Evolutionary conservation across 139 green algal species (phyloP), one percentile per base, ranked within the genome.

Genomic region (Dunaliella sp.): DNA sequence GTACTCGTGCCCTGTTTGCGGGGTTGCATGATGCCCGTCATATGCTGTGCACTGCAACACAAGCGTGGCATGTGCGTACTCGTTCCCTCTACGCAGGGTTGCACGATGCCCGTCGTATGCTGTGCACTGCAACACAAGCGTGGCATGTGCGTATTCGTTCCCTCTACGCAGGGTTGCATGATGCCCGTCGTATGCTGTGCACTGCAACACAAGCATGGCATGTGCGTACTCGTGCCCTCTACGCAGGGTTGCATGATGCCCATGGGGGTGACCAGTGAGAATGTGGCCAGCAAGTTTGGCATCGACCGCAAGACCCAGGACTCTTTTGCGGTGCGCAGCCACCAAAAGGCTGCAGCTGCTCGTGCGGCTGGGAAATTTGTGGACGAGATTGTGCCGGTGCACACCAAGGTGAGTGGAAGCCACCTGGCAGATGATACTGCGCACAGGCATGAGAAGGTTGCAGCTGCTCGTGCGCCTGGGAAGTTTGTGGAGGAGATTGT

Each of bases 141-240:
- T n/a, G n/a, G n/a, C n/a, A 75, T n/a, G 58, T 75, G 58, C 58
- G 58, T 21, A 36, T 30, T 31, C 28, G 22, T 80, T 3, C 85
- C 86, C 37, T 77, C 89, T 36, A 3, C 48, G 34, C 88, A 95
- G 83, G 92, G 94, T n/a, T 99, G 97, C 93, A 90, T 99, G 79
- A 89, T 99, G 83, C 97, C 97, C 36, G 99, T 99, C 97, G 97
- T n/a, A n/a, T n/a, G n/a, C n/a, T n/a, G n/a, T n/a, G n/a, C n/a
- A n/a, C n/a, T n/a, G n/a, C n/a, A n/a, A n/a, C n/a, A n/a, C n/a
- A n/a, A n/a, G n/a, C n/a, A n/a, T n/a, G n/a, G n/a, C n/a, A 75
- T n/a, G 58, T 75, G 58, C 58, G 58, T 21, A 36, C 74, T 31
- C 28, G 22, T 80, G 25, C 85, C 86, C 37, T 77, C 89, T 38